These are phyloP conservation scores for Triticum urartu DNA, from an alignment of 176 grass and related monocot genomes.

Conservation along the genomic window DNA sequence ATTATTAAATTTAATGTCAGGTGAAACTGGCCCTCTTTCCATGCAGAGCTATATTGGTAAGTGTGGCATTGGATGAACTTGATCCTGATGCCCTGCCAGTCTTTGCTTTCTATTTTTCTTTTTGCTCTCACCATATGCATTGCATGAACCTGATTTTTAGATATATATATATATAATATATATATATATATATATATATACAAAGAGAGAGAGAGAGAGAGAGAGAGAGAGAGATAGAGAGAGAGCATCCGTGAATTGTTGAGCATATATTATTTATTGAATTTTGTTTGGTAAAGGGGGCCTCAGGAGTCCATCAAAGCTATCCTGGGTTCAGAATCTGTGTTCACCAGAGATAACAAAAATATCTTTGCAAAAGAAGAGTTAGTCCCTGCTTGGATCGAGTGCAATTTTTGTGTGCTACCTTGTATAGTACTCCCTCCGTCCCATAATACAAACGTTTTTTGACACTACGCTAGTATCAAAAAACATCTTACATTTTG, in stretches of 20 bases:
- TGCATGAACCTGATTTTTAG: not conserved
- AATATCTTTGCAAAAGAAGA: not conserved
- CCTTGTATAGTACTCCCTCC: not conserved
- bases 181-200: no score
- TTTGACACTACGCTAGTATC: no score
- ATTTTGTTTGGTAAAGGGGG: not conserved
- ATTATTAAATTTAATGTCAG: not conserved
- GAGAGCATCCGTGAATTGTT: not conserved
- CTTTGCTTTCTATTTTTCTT: not conserved
- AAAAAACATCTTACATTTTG: no score
- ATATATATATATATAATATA: no score
- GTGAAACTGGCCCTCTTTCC: not conserved
- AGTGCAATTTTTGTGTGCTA: no score
- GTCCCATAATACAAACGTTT: no score
- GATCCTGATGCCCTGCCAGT: not conserved
- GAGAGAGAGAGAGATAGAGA: no score
- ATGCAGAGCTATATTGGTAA: not conserved
- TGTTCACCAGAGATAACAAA: not conserved
- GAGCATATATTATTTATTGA: not conserved
- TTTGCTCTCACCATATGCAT: not conserved
- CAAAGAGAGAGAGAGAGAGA: no score
- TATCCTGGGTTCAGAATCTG: not conserved
- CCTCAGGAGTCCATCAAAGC: not conserved
- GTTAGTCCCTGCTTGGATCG: no score
- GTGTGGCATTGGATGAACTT: conserved; percentile 17